Conservation (phyloP, 108 stramenopile species). For the Skeletonema costatum region DNA sequence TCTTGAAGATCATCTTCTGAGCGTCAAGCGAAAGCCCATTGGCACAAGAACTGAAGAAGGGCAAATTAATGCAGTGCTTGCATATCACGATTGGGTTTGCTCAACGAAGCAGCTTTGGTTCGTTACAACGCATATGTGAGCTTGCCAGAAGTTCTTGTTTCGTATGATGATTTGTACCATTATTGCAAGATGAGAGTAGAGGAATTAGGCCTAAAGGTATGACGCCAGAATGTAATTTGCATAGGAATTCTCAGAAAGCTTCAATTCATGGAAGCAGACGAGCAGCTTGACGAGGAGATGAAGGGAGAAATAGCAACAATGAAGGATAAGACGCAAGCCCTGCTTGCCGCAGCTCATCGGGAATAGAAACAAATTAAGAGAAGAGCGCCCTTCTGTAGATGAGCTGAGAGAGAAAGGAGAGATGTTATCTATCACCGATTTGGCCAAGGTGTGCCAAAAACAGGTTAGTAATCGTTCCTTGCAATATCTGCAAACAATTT, state of each 20-base stretch:
- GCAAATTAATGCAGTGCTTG: no score
- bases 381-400: neutral
- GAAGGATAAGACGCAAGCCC: neutral
- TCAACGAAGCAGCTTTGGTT: neutral
- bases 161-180: neutral
- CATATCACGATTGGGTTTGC: neutral
- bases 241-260: neutral
- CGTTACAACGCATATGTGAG: neutral
- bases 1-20: no score
- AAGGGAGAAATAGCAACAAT: neutral
- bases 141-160: neutral
- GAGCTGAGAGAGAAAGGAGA: neutral
- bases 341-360: neutral
- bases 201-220: neutral
- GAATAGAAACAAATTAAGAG: neutral
- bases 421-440: neutral
- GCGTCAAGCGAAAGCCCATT: no score
- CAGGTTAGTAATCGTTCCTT: neutral
- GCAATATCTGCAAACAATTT: neutral
- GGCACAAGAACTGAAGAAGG: no score
- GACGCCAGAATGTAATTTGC: neutral
- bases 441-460: neutral
- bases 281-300: neutral
- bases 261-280: neutral
- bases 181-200: neutral